phyloP scores from a whole-genome alignment of 129 eudicot species.

The Mikania micrantha region DNA sequence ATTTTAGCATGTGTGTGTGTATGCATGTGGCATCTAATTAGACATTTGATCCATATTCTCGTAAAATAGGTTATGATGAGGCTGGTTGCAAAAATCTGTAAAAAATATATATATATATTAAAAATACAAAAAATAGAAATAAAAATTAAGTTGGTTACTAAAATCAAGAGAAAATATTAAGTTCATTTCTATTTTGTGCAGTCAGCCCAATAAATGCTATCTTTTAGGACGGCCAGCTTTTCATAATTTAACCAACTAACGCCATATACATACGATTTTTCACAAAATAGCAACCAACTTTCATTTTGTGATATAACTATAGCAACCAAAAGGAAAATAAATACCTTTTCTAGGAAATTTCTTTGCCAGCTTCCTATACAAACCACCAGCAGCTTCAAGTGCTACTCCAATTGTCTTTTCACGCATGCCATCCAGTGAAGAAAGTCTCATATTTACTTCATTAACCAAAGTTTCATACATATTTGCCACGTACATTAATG shows the following conservation, averaged over 20 bases:
- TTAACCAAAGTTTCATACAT: conserved; percentile 80
- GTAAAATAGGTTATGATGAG: not conserved
- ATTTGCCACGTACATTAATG: conserved; percentile 96
- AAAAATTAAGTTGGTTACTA: not conserved
- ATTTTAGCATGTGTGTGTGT: not conserved
- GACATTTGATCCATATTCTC: not conserved
- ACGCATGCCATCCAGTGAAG: conserved; percentile 66
- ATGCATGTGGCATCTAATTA: not conserved
- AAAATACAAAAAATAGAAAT: no score
- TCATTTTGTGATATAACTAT: not conserved
- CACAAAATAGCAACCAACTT: not conserved
- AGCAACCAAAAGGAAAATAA: conserved; percentile 4
- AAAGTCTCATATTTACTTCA: conserved; percentile 73
- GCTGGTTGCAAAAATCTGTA: not conserved
- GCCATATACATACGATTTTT: not conserved
- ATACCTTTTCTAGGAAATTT: conserved; percentile 83
- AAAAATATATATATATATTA: no score
- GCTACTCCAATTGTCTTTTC: conserved; percentile 89
- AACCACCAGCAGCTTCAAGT: conserved; percentile 99
- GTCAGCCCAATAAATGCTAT: not conserved
- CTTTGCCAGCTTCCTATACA: conserved; percentile 81
- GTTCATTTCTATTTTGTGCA: not conserved
- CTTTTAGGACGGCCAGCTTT: not conserved
- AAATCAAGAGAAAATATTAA: not conserved
- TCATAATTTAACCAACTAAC: not conserved